These are phyloP conservation scores for Xylaria arbuscula DNA, from an alignment of 2,329 filamentous ascomycete species.

Conservation along the genomic window DNA sequence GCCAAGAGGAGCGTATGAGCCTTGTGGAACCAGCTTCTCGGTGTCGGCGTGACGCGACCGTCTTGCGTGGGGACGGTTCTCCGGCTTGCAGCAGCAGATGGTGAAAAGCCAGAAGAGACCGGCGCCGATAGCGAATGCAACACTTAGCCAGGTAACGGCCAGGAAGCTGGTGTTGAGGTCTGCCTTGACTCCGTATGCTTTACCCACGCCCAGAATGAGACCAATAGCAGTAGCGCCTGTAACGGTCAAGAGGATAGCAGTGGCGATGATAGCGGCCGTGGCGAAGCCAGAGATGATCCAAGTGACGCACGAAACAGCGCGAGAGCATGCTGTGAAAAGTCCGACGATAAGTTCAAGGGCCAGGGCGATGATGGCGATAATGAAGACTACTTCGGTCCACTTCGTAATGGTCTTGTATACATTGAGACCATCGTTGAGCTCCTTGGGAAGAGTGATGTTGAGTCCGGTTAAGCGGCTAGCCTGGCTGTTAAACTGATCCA, in stretches of 20 bases:
- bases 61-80: slow-evolving; percentile 55
- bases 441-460: slow-evolving; percentile 73
- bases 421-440: slow-evolving; percentile 74
- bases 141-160: slow-evolving; percentile 79
- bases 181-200: slow-evolving; percentile 76
- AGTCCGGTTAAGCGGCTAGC: slow-evolving; percentile 51
- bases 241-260: slow-evolving; percentile 79
- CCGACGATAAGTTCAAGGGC: slow-evolving; percentile 79
- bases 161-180: slow-evolving; percentile 77
- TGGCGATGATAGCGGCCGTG: slow-evolving; percentile 64
- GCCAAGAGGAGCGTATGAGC: slow-evolving; percentile 60
- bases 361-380: slow-evolving; percentile 77
- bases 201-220: slow-evolving; percentile 72
- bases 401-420: slow-evolving; percentile 79
- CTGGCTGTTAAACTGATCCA: slow-evolving; percentile 56
- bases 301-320: slow-evolving; percentile 83
- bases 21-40: slow-evolving; percentile 64
- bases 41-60: slow-evolving; percentile 50
- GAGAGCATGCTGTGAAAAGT: slow-evolving; percentile 83
- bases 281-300: slow-evolving; percentile 78
- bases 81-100: slow-evolving; percentile 87
- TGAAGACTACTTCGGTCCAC: slow-evolving; percentile 86
- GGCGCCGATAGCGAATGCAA: slow-evolving; percentile 78
- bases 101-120: slow-evolving; percentile 92
- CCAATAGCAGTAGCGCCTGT: slow-evolving; percentile 77